These are phyloP conservation scores for Sisymbrium irio DNA, from an alignment of 345 rosid genomes.

Conservation along the genomic window DNA sequence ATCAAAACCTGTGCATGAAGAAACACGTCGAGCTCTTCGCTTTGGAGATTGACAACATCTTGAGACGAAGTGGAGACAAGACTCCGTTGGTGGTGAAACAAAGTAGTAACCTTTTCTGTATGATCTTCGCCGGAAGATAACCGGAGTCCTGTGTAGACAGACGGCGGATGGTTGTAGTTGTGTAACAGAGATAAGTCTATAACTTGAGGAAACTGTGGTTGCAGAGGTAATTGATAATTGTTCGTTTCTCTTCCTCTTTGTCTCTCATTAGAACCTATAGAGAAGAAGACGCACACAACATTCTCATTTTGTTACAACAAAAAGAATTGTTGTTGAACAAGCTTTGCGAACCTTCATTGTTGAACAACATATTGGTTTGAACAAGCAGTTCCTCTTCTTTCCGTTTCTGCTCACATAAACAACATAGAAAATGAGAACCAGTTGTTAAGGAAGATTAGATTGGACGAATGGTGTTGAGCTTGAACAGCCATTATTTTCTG, in stretches of 20 bases:
- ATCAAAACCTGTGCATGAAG: slow-evolving; percentile 67
- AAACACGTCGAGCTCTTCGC: slow-evolving; percentile 63
- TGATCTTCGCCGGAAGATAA: slow-evolving; percentile 66
- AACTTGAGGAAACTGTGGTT: slow-evolving; percentile 22
- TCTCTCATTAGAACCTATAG: slow-evolving; percentile 35
- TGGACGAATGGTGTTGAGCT: slow-evolving; percentile 73
- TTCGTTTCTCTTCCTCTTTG: slow-evolving; percentile 56
- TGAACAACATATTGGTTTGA: slow-evolving; percentile 13
- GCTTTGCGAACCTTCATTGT: slow-evolving; percentile 11
- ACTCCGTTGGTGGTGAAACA: slow-evolving; percentile 7
- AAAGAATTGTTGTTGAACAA: too few species aligned
- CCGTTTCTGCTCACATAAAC: slow-evolving; percentile 37
- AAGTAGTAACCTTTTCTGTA: neutral
- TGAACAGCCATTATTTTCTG: slow-evolving; percentile 61
- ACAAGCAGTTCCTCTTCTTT: slow-evolving; percentile 42
- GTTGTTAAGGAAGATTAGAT: slow-evolving; percentile 49
- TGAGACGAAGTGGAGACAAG: slow-evolving; percentile 29
- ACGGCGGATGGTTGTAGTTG: neutral
- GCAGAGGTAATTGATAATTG: neutral
- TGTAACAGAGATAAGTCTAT: slow-evolving; percentile 22
- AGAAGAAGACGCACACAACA: neutral
- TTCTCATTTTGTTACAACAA: too few species aligned
- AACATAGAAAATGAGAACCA: slow-evolving; percentile 35
- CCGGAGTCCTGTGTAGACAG: slow-evolving; percentile 69
- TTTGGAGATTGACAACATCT: slow-evolving; percentile 56